Percentiles rank a stretch among this genome's conserved stretches.
phyloP scores from a whole-genome alignment of 805 yeast genomes.

The Candida bentonensis region DNA sequence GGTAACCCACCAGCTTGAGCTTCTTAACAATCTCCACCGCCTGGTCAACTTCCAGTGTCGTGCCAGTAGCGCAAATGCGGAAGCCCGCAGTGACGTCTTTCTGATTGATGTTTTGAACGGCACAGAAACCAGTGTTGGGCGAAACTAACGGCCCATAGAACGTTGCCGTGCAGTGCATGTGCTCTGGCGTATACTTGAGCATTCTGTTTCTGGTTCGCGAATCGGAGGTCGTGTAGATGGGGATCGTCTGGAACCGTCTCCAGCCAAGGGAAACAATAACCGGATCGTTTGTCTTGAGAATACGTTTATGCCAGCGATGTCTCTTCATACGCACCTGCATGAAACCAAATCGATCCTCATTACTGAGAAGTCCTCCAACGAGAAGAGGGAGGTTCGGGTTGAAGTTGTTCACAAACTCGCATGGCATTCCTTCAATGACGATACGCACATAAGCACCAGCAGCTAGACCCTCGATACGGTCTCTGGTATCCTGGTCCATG shows the following conservation, averaged over 20 bases:
- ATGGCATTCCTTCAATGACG: slow-evolving; percentile 71
- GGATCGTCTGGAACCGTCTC: slow-evolving; percentile 96
- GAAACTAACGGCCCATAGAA: slow-evolving; percentile 96
- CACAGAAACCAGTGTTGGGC: slow-evolving; percentile 96
- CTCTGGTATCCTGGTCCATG: slow-evolving; percentile 64
- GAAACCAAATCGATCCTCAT: slow-evolving; percentile 87
- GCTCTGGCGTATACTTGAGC: slow-evolving; percentile 97
- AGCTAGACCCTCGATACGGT: slow-evolving; percentile 75
- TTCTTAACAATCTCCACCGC: slow-evolving; percentile 89
- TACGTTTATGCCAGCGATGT: slow-evolving; percentile 98
- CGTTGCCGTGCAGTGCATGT: slow-evolving; percentile 88
- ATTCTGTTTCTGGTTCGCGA: slow-evolving; percentile 95
- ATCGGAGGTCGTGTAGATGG: slow-evolving; percentile 90
- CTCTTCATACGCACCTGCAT: slow-evolving; percentile 89
- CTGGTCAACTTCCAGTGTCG: slow-evolving; percentile 82
- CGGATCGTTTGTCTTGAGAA: slow-evolving; percentile 90
- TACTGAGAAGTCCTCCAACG: slow-evolving; percentile 79
- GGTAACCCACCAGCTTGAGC: slow-evolving; percentile 87
- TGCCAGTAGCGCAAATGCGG: slow-evolving; percentile 93
- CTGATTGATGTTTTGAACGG: slow-evolving; percentile 77
- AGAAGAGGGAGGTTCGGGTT: slow-evolving; percentile 76
- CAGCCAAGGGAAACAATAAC: slow-evolving; percentile 87
- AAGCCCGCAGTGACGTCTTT: slow-evolving; percentile 78
- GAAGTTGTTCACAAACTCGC: slow-evolving; percentile 79
- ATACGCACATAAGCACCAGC: slow-evolving; percentile 91